phyloP scores from a whole-genome alignment of 768 basidiomycete genomes.

The Aureoboletus auriporus region DNA sequence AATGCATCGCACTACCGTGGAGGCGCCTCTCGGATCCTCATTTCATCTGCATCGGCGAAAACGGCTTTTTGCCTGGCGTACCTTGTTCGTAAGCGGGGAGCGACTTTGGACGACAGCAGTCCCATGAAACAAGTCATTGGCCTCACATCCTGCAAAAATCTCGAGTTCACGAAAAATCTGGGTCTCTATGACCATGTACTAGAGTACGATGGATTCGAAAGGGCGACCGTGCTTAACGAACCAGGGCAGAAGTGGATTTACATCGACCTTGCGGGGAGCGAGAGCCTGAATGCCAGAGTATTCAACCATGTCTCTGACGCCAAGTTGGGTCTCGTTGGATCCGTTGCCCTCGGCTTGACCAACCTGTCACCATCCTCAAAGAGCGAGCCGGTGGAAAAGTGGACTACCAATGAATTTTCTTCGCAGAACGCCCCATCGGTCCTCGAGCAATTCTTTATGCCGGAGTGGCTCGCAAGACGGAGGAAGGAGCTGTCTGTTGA shows the following conservation, averaged over 20 bases:
- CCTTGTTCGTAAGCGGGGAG: constrained; percentile 45
- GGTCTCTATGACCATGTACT: constrained; percentile 55
- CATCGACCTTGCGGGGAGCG: constrained; percentile 61
- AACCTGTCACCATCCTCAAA: constrained; percentile 47
- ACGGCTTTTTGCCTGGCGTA: constrained; percentile 71
- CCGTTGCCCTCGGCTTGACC: constrained; percentile 52
- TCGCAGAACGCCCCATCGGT: constrained; percentile 3
- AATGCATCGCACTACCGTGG: constrained; percentile 46
- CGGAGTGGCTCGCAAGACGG: constrained; percentile 61
- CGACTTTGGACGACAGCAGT: background rate
- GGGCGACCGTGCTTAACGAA: constrained; percentile 27
- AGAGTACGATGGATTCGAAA: constrained; percentile 47
- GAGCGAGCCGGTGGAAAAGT: constrained; percentile 29
- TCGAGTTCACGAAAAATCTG: constrained; percentile 50
- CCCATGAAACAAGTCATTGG: constrained; percentile 44
- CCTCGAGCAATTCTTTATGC: constrained; percentile 62
- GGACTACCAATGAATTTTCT: constrained; percentile 38
- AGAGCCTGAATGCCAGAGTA: constrained; percentile 43
- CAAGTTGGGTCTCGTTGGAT: constrained; percentile 32
- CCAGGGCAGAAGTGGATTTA: constrained; percentile 47
- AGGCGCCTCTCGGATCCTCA: constrained; percentile 44
- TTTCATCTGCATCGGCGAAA: constrained; percentile 71
- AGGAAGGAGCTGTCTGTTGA: constrained; percentile 41
- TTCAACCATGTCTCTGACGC: constrained; percentile 33
- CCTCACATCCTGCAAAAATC: constrained; percentile 55